Evolutionary conservation across 176 grass and related monocot genomes (phyloP).

Genomic region (Juncus effusus): DNA sequence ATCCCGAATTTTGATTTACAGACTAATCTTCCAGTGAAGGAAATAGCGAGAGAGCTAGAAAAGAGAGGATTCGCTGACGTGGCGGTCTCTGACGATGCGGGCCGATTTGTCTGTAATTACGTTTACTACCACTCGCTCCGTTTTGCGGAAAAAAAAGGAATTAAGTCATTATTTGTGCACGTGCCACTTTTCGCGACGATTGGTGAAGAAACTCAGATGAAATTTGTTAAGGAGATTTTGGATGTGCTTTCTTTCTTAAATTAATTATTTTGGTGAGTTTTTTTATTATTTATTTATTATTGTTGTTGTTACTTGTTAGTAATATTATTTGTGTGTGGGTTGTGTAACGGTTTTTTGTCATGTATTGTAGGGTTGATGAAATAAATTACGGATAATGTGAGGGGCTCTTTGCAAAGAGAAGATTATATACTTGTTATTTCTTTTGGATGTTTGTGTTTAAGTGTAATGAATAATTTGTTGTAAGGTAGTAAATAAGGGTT

Average conservation of each 20-base stretch:
- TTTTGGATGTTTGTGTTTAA: too few relatives aligned
- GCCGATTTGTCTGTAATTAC: slow-evolving; percentile 77
- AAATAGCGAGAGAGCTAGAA: slow-evolving; percentile 48
- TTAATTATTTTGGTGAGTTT: too few relatives aligned
- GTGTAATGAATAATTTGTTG: too few relatives aligned
- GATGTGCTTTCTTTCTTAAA: slow-evolving; percentile 39
- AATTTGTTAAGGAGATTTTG: slow-evolving; percentile 55
- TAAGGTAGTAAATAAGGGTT: too few relatives aligned
- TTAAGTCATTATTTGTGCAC: slow-evolving; percentile 84
- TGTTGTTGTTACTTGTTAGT: too few relatives aligned
- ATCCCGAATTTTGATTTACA: slow-evolving; percentile 17
- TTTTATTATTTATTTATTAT: too few relatives aligned
- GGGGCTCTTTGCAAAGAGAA: too few relatives aligned
- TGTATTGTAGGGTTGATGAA: too few relatives aligned
- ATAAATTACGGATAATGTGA: too few relatives aligned
- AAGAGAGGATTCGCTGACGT: slow-evolving; percentile 63
- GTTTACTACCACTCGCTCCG: slow-evolving; percentile 80
- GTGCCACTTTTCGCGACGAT: slow-evolving; percentile 76
- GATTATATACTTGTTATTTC: too few relatives aligned
- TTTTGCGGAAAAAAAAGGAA: slow-evolving; percentile 56
- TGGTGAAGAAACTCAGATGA: slow-evolving; percentile 70
- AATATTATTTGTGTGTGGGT: too few relatives aligned
- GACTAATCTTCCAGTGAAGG: slow-evolving; percentile 58
- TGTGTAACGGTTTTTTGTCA: too few relatives aligned
- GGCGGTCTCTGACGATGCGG: slow-evolving; percentile 60